These are phyloP conservation scores for Fusarium secorum DNA, from an alignment of 2,329 filamentous ascomycete species.

Conservation along the genomic window DNA sequence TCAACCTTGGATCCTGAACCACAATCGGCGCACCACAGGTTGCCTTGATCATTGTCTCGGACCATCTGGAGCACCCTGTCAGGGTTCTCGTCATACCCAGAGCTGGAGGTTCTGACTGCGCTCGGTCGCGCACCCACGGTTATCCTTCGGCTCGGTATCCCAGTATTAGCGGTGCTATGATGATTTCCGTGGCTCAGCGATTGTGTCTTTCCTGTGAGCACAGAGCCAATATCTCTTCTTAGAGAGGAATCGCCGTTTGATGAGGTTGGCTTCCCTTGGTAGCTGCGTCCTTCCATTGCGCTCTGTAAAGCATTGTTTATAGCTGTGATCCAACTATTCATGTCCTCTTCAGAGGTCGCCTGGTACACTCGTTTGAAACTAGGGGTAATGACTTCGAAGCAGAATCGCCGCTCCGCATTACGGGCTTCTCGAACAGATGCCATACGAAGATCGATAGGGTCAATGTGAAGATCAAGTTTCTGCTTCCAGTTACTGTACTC, in stretches of 20 bases:
- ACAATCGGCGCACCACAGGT: constrained; percentile 94
- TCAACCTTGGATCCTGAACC: constrained; percentile 91
- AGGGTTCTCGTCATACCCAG: constrained; percentile 80
- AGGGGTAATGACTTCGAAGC: constrained; percentile 97
- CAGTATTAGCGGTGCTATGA: constrained; percentile 54
- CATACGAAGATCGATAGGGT: constrained; percentile 95
- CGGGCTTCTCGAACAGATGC: constrained; percentile 95
- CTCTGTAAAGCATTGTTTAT: constrained; percentile 98
- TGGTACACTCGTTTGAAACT: constrained; percentile 97
- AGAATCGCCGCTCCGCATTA: constrained; percentile 93
- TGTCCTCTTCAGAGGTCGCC: constrained; percentile 96
- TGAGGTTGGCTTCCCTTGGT: constrained; percentile 59
- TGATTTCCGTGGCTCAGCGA: constrained; percentile 67
- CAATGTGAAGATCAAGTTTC: constrained; percentile 94
- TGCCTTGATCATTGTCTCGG: constrained; percentile 89
- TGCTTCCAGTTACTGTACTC: constrained; percentile 99
- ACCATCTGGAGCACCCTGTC: constrained; percentile 87
- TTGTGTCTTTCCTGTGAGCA: constrained; percentile 89
- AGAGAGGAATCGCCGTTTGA: constrained; percentile 63
- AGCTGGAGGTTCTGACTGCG: constrained; percentile 73
- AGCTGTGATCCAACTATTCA: constrained; percentile 94
- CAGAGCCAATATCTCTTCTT: constrained; percentile 88
- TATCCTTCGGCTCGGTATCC: constrained; percentile 79
- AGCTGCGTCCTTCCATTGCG: constrained; percentile 84
- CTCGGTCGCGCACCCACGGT: constrained; percentile 89